Evolutionary conservation across 2,329 filamentous ascomycete genomes (phyloP), one percentile per base, ranked within the genome.

Genomic region (Pseudohalonectria lignicola): DNA sequence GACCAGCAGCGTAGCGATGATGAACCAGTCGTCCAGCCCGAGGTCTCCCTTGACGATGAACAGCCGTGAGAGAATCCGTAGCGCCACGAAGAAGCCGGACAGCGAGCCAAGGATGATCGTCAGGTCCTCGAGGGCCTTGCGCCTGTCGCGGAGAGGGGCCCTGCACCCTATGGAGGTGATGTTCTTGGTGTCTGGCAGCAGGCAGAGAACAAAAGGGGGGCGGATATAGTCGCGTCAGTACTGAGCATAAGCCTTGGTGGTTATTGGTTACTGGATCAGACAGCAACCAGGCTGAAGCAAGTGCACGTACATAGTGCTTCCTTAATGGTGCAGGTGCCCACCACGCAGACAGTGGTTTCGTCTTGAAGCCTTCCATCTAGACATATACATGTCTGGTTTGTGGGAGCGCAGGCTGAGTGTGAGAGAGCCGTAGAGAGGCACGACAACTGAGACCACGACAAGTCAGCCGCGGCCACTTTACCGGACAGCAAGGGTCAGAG

Each of bases 11-110:
- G 53, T 49, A 2, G 45, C 41, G 11, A 59, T 32, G 30, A 59
- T 47, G 34, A 54, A 46, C 50, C 55, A 57, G 46, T 63, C 60
- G 44, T 62, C 60, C 12, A 58, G 40, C 4, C 47, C 56, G 10
- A 63, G 52, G 18, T 13, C 13, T 4, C 31, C 31, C 18, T 53
- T 57, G 1, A 51, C 45, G 2, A 50, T 41, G 11, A 61, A 51
- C 16, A 62, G 41, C 29, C 51, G 55, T 36, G 53, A 55, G 4
- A 45, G 44, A 9, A 64, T 52, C 13, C 66, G 64, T n/a, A 59
- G 43, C 6, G 55, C 40, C 21, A 66, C 49, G 34, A 61, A 55
- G 31, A 56, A 46, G 21, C 49, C 56, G 5, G 59, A 55, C 18
- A 64, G 49, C 13, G 53, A 49, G 37, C 49, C 56, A 32, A 60